phyloP scores from a whole-genome alignment of 371 early-diverging fungal genomes.

The Lichtheimia ornata region DNA sequence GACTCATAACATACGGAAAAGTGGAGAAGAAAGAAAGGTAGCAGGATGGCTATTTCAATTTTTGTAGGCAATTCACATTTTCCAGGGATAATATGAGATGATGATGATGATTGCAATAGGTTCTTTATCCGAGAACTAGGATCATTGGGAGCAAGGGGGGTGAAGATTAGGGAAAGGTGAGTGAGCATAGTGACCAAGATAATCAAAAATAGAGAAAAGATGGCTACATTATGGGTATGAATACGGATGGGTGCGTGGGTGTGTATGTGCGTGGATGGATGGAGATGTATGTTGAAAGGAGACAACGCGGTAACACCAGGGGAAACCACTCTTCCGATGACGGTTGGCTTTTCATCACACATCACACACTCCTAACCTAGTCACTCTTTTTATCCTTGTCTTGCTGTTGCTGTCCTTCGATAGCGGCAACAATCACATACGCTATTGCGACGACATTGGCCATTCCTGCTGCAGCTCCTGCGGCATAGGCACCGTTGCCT shows the following conservation, averaged over 20 bases:
- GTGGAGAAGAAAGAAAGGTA: not conserved
- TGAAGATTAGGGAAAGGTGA: not conserved
- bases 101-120: no score
- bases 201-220: not conserved
- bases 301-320: not conserved
- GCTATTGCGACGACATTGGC: conserved; percentile 46
- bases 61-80: no score
- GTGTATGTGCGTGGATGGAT: not conserved
- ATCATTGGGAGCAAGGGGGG: no score
- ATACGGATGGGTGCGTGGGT: not conserved
- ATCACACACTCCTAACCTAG: not conserved
- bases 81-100: no score
- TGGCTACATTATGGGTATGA: not conserved
- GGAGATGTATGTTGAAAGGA: not conserved
- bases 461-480: conserved; percentile 46
- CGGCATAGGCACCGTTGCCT: conserved; percentile 55
- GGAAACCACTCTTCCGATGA: not conserved
- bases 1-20: conserved; percentile 10
- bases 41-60: no score
- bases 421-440: conserved; percentile 41
- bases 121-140: no score
- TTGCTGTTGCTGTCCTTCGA: conserved; percentile 18
- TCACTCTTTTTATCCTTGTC: conserved; percentile 23
- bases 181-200: not conserved
- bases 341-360: conserved; percentile 7